Evolutionary conservation across 208 protist genomes (phyloP), one percentile per base, ranked within the genome.

Genomic region (Acanthamoeba lenticulata): DNA sequence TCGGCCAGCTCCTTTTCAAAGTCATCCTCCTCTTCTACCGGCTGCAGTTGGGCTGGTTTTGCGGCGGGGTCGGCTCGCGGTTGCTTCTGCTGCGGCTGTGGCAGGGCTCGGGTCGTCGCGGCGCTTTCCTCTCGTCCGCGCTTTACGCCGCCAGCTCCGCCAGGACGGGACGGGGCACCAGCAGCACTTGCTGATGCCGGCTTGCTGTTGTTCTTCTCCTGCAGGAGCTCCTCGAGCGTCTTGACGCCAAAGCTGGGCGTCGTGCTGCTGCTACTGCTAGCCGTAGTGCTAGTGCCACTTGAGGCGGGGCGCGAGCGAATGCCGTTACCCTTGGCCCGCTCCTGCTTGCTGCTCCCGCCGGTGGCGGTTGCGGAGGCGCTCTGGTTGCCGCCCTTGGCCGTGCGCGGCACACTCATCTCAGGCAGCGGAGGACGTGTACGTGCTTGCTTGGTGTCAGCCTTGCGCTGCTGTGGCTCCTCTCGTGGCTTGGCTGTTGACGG

Each of bases 31-130:
- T 77, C 65, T 15, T 36, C n/a, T 27, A 24, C 24, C 24, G n/a
- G 60, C 60, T 69, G 60, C 60, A 11, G 52, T 21, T n/a, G n/a
- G 52, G 52, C 52, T 27, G 52, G 52, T 60, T 60, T 11, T 21
- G 52, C 52, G 52, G 52, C 65, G 0, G 32, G 36, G 17, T 34
- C 36, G 65, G 65, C 13, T 77, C n/a, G 19, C 29, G 19, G 34
- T 32, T 77, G 65, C 65, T 77, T 77, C 65, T 77, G 65, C 65
- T 77, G 65, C 65, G 65, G 65, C 65, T 77, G 65, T 21, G 65
- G 65, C 32, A 77, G 32, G 36, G 65, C 65, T 32, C 38, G 32
- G 36, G 65, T 77, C 65, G 65, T 77, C 15, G 65, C 65, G 34
- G 32, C 34, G 36, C 34, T 77, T 32, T 77, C 65, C 65, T 77